These are phyloP conservation scores for Heterobasidion irregulare DNA, from an alignment of 1,284 basidiomycete species.

Conservation along the genomic window DNA sequence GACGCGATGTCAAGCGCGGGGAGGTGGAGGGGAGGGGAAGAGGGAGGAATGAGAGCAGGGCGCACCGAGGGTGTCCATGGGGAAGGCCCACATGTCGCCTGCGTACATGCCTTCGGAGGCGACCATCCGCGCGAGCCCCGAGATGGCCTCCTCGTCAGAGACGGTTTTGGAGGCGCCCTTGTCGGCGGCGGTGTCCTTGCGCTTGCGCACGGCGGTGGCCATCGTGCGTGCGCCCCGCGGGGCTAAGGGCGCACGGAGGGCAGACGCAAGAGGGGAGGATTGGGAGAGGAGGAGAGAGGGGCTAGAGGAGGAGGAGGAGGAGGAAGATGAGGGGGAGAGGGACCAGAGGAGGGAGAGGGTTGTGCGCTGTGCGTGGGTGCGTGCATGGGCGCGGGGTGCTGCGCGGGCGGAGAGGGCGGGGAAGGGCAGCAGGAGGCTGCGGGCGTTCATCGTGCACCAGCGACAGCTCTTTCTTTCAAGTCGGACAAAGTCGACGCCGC, in stretches of 20 bases:
- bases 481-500: too few relatives aligned
- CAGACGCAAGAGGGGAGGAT: neutral
- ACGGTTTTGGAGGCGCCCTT: too few relatives aligned
- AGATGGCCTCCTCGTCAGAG: too few relatives aligned
- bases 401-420: neutral
- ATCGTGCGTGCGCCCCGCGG: constrained; percentile 7
- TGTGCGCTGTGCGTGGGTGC: constrained; percentile 8
- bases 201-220: constrained; percentile 1
- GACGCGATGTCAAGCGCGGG: neutral
- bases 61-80: constrained; percentile 43
- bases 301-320: neutral
- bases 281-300: neutral
- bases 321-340: constrained; percentile 8
- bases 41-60: too few relatives aligned
- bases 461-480: too few relatives aligned
- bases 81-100: constrained; percentile 43
- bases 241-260: neutral
- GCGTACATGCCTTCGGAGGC: constrained; percentile 23
- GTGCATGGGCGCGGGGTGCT: neutral
- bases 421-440: too few relatives aligned
- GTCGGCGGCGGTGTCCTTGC: too few relatives aligned
- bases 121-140: too few relatives aligned
- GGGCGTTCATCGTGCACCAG: too few relatives aligned
- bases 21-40: neutral
- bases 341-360: constrained; percentile 14